Evolutionary conservation across 2,329 filamentous ascomycete species (phyloP).

Genomic region (Paraconiothyrium brasiliense): DNA sequence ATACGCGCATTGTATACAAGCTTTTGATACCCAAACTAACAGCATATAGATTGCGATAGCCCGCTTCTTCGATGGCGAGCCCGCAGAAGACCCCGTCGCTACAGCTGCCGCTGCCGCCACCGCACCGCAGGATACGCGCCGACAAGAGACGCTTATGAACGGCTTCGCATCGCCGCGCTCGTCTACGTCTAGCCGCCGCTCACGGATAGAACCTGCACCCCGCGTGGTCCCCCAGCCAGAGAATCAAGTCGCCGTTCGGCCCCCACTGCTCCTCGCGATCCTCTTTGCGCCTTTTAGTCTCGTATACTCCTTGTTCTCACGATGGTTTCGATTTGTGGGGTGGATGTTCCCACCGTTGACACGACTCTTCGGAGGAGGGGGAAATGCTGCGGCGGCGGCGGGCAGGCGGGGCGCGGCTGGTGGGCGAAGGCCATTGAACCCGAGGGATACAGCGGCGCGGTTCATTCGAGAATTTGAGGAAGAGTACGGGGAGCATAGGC

Average conservation of each 20-base stretch:
- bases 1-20: slow-evolving; percentile 27
- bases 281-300: slow-evolving; percentile 84
- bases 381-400: slow-evolving; percentile 58
- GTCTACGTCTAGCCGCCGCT: slow-evolving; percentile 42
- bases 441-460: slow-evolving; percentile 85
- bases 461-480: slow-evolving; percentile 96
- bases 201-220: slow-evolving; percentile 74
- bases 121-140: slow-evolving; percentile 69
- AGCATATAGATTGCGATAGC: slow-evolving; percentile 83
- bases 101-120: slow-evolving; percentile 79
- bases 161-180: slow-evolving; percentile 52
- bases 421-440: slow-evolving; percentile 79
- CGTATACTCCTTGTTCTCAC: slow-evolving; percentile 75
- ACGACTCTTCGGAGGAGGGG: slow-evolving; percentile 64
- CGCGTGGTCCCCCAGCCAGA: slow-evolving; percentile 81
- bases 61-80: slow-evolving; percentile 97
- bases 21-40: slow-evolving; percentile 22
- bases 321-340: slow-evolving; percentile 75
- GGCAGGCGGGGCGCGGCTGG: slow-evolving; percentile 64
- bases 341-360: slow-evolving; percentile 85
- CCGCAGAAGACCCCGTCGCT: slow-evolving; percentile 76
- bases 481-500: slow-evolving; percentile 76
- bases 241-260: slow-evolving; percentile 70
- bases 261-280: slow-evolving; percentile 79
- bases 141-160: slow-evolving; percentile 75